Conservation (phyloP, 371 early-diverging fungal genomes). For the Lichtheimia ornata region DNA sequence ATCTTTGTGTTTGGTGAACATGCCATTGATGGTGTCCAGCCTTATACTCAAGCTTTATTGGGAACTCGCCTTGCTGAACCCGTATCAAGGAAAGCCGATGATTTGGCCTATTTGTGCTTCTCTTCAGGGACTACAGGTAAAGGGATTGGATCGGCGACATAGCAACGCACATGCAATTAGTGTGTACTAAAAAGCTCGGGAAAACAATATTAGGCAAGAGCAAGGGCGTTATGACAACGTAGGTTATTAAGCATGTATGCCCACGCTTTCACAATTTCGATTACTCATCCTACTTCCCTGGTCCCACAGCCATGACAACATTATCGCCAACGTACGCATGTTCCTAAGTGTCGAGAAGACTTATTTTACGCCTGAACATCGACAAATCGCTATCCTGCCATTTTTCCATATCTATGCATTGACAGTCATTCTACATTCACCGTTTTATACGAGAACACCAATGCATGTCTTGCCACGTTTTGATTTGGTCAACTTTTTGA, state of each 20-base stretch:
- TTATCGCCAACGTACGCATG: constrained; percentile 74
- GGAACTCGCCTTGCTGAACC: constrained; percentile 18
- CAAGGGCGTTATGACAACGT: constrained; percentile 83
- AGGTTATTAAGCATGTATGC: constrained; percentile 10
- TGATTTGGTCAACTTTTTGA: constrained; percentile 60
- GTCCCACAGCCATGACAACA: constrained; percentile 64
- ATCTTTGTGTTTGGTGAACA: constrained; percentile 65
- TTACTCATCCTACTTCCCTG: not conserved
- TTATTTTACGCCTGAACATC: constrained; percentile 16
- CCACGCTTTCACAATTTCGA: not conserved
- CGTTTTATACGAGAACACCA: constrained; percentile 33
- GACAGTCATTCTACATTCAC: constrained; percentile 25
- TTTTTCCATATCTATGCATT: constrained; percentile 72
- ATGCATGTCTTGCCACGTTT: constrained; percentile 68
- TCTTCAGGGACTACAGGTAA: constrained; percentile 81
- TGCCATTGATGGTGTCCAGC: constrained; percentile 39
- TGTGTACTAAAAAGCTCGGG: too few species aligned
- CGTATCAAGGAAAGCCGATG: constrained; percentile 30
- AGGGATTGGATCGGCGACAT: constrained; percentile 14
- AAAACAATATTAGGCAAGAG: constrained; percentile 18
- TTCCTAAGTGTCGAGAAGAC: constrained; percentile 24
- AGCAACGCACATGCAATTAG: too few species aligned
- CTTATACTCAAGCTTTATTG: constrained; percentile 18
- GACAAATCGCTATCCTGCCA: constrained; percentile 68
- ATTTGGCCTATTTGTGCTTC: constrained; percentile 73